Evolutionary conservation across 371 early-diverging fungal genomes (phyloP).

Genomic region (Mortierella sp.): DNA sequence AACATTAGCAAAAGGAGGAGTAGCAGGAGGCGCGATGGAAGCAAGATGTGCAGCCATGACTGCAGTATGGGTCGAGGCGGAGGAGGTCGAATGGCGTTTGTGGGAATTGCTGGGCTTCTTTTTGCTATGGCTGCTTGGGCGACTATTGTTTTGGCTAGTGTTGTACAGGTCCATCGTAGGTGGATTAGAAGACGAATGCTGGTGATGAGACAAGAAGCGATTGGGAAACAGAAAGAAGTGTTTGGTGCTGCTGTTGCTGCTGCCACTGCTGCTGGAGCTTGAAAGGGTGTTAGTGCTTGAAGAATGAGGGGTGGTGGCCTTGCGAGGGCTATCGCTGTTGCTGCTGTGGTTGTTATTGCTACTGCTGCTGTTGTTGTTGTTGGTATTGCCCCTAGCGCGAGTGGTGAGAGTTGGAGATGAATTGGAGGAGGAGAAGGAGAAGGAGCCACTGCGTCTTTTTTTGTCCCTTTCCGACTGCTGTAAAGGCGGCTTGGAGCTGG

Average conservation of each 20-base stretch:
- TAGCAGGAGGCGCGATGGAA: neutral
- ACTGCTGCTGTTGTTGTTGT: slow-evolving; percentile 20
- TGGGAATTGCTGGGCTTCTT: slow-evolving; percentile 18
- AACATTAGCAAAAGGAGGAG: neutral
- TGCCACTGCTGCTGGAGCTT: slow-evolving; percentile 1
- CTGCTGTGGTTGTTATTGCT: slow-evolving; percentile 24
- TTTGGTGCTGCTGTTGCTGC: slow-evolving; percentile 8
- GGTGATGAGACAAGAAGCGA: slow-evolving; percentile 29
- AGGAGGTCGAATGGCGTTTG: slow-evolving; percentile 34
- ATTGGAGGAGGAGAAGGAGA: slow-evolving; percentile 45
- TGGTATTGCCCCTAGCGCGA: slow-evolving; percentile 44
- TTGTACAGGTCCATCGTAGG: slow-evolving; percentile 29
- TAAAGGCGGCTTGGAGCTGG: slow-evolving; percentile 31
- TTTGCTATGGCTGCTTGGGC: slow-evolving; percentile 11
- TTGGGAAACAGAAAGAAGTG: slow-evolving; percentile 33
- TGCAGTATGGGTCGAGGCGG: slow-evolving; percentile 11
- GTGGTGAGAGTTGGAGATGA: slow-evolving; percentile 29
- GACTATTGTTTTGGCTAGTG: neutral
- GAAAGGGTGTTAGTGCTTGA: slow-evolving; percentile 15
- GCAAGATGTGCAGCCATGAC: neutral
- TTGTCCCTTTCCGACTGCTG: slow-evolving; percentile 33
- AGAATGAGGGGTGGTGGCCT: slow-evolving; percentile 7
- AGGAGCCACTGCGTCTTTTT: slow-evolving; percentile 47
- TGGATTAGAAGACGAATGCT: slow-evolving; percentile 19
- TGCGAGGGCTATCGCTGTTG: slow-evolving; percentile 15